Evolutionary conservation across 495 filamentous ascomycete genomes (phyloP).

Genomic region (Hypoxylon trugodes): DNA sequence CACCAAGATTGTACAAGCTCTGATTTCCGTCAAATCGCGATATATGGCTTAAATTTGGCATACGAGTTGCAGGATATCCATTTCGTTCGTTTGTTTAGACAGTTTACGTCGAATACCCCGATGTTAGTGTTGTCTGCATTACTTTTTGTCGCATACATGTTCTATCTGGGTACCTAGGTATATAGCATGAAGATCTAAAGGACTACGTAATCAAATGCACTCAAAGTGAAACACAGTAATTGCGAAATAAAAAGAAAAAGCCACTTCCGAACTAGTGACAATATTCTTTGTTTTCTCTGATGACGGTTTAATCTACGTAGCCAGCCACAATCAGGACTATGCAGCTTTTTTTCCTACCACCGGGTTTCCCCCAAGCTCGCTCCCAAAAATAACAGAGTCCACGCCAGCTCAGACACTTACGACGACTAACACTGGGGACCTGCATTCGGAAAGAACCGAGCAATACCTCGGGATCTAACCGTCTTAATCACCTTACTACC

Average conservation of each 20-base stretch:
- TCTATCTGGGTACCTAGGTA: not conserved
- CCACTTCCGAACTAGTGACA: slow-evolving; percentile 22
- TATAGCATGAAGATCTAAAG: not conserved
- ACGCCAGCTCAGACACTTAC: slow-evolving; percentile 22
- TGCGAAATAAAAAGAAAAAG: too few relatives aligned
- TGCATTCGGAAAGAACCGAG: slow-evolving; percentile 26
- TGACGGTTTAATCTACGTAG: not conserved
- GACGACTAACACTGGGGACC: slow-evolving; percentile 23
- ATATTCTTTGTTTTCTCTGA: slow-evolving; percentile 4
- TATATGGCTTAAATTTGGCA: not conserved
- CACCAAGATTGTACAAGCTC: slow-evolving; percentile 40
- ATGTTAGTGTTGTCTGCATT: not conserved
- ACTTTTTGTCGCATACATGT: not conserved
- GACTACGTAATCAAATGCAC: slow-evolving; percentile 12
- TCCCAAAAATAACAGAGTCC: slow-evolving; percentile 9
- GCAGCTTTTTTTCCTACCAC: slow-evolving; percentile 7
- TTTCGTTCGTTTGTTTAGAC: not conserved
- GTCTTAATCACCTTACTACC: slow-evolving; percentile 17
- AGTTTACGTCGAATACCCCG: not conserved
- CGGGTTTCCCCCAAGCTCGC: slow-evolving; percentile 11
- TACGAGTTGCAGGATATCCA: not conserved
- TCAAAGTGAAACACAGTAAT: slow-evolving; percentile 1
- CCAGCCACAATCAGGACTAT: not conserved
- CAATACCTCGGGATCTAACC: slow-evolving; percentile 27
- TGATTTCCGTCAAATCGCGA: slow-evolving; percentile 2